phyloP scores from a whole-genome alignment of 176 grass and related monocot species.

The Alopecurus myosuroides region DNA sequence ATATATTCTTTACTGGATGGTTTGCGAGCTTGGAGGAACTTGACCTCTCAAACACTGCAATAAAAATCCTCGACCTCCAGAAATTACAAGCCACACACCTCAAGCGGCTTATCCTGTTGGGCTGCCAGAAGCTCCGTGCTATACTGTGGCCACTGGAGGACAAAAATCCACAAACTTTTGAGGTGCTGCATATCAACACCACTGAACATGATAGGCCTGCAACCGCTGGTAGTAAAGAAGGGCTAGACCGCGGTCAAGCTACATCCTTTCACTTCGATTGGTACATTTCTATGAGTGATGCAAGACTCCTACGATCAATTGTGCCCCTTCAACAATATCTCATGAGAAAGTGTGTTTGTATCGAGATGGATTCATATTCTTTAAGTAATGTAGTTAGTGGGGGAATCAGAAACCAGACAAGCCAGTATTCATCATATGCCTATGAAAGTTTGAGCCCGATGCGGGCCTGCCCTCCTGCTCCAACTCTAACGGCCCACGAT shows the following conservation, averaged over 20 bases:
- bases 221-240: background rate
- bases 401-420: background rate
- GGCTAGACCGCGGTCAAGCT: background rate
- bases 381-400: background rate
- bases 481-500: fast-evolving
- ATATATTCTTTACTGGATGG: background rate
- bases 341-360: background rate
- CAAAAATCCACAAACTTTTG: background rate
- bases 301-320: background rate
- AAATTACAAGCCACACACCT: background rate
- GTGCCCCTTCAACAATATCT: background rate
- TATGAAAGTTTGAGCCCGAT: background rate
- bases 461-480: background rate
- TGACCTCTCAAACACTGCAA: background rate
- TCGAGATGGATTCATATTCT: constrained; percentile 3
- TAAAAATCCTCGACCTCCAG: background rate
- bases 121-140: background rate
- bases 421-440: background rate
- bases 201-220: too few relatives aligned
- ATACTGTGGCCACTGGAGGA: background rate
- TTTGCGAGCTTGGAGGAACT: background rate
- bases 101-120: background rate
- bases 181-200: background rate
- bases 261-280: background rate
- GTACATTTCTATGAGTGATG: background rate